Percentiles rank a stretch among this genome's conserved stretches.
Conservation (phyloP, 208 protist genomes). For the Crithidia sp. region DNA sequence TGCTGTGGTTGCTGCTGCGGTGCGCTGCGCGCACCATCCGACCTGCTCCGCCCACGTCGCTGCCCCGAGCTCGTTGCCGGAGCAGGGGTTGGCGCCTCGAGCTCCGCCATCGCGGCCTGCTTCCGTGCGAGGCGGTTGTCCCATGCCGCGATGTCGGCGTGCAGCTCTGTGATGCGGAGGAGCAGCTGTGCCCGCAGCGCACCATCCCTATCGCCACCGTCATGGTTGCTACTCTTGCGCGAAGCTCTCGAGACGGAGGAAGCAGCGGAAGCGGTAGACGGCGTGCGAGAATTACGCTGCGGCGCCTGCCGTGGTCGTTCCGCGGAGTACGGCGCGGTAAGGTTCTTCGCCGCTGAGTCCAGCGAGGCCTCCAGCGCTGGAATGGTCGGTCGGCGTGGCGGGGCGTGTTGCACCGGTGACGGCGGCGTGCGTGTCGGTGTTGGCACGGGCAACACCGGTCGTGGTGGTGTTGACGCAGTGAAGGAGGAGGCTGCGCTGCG, state of each 20-base stretch:
- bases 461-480: background rate
- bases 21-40: background rate
- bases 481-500: background rate
- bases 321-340: constrained; percentile 14
- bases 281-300: background rate
- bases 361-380: background rate
- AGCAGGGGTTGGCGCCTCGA: background rate
- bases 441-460: too few relatives aligned
- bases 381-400: background rate
- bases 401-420: too few relatives aligned
- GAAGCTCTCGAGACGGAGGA: background rate
- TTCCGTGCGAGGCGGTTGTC: constrained; percentile 38
- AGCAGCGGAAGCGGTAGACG: background rate
- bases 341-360: constrained; percentile 6
- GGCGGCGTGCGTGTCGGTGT: background rate
- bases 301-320: background rate
- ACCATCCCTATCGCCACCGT: background rate
- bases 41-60: background rate
- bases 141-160: constrained; percentile 35
- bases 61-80: constrained; percentile 9
- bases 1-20: background rate
- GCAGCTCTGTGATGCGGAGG: constrained; percentile 34
- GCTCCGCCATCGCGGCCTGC: constrained; percentile 4
- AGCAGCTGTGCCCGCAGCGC: constrained; percentile 37
- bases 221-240: background rate